Evolutionary conservation across 352 stramenopile genomes (phyloP), one percentile per base, ranked within the genome.

Genomic region (Globisporangium apiculatum): DNA sequence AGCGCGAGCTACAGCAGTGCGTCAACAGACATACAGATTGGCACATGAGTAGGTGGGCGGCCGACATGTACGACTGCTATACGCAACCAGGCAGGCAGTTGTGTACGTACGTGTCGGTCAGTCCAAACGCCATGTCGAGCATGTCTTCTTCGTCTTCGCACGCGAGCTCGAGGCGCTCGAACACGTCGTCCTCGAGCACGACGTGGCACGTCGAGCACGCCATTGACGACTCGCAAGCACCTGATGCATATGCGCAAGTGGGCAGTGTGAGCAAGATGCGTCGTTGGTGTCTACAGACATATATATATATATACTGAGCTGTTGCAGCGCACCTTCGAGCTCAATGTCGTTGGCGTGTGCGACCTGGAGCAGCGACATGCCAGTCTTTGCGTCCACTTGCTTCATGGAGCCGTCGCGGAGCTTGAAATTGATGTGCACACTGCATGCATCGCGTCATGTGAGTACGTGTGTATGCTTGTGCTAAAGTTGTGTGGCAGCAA

Each of bases 191-290:
- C 38, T 96, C 82, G 24, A 99, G 71, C 53, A 99, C 98, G 37
- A 99, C 83, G 81, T 99, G 97, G 68, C 97, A 99, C 5, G 97
- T 99, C 36, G 91, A 98, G 76, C 97, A 99, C 2, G 97, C 97
- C 71, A 98, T 98, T 31, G 98, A 98, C 57, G 96, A 89, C 65
- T 96, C 88, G 50, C 88, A 97, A 0, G 89, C 88, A 3, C 82
- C 93, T 79, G 88, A 47, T 8, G 40, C 37, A 17, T 35, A 35
- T 1, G n/a, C 38, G 18, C 48, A n/a, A 42, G 38, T 42, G 10
- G 7, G 10, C 38, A 42, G 10, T 11, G 38, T 42, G 38, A 42
- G 38, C 38, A 42, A 42, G 38, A 42, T 12, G 38, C 24, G 2
- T 3, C 24, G 24, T 31, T 31, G 24, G 38, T 11, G 10, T 12